phyloP scores from a whole-genome alignment of 2,329 filamentous ascomycete species.

The Talaromyces sp. region DNA sequence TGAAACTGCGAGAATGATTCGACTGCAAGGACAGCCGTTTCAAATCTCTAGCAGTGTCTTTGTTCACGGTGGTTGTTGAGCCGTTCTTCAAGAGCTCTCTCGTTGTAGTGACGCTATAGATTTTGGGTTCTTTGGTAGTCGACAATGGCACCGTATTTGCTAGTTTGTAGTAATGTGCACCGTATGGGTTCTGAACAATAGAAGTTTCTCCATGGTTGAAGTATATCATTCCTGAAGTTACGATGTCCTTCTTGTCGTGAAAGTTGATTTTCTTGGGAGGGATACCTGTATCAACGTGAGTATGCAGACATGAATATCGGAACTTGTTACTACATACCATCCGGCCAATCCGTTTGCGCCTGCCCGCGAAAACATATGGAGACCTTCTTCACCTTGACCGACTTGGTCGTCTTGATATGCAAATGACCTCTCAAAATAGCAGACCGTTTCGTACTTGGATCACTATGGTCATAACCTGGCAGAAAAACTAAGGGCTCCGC shows the following conservation, averaged over 20 bases:
- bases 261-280: constrained; percentile 80
- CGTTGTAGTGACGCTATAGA: constrained; percentile 24
- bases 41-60: constrained; percentile 41
- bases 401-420: constrained; percentile 76
- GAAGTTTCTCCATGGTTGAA: constrained; percentile 60
- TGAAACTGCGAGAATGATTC: constrained; percentile 79
- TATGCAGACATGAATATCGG: background rate
- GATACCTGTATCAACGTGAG: constrained; percentile 53
- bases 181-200: constrained; percentile 54
- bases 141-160: constrained; percentile 33
- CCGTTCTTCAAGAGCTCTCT: constrained; percentile 36
- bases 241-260: constrained; percentile 75
- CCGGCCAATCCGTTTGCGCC: constrained; percentile 91
- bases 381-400: constrained; percentile 86
- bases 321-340: constrained; percentile 49
- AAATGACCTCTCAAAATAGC: constrained; percentile 82
- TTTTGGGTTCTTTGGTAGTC: constrained; percentile 24
- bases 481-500: constrained; percentile 47
- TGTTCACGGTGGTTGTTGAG: constrained; percentile 40
- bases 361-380: constrained; percentile 80
- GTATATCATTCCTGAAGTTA: constrained; percentile 86
- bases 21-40: constrained; percentile 72
- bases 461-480: constrained; percentile 46
- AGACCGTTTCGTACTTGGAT: constrained; percentile 58
- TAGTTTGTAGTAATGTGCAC: constrained; percentile 59